Evolutionary conservation across 1,139 yeast genomes (phyloP), one percentile per base, ranked within the genome.

Genomic region (Pichia sp.): DNA sequence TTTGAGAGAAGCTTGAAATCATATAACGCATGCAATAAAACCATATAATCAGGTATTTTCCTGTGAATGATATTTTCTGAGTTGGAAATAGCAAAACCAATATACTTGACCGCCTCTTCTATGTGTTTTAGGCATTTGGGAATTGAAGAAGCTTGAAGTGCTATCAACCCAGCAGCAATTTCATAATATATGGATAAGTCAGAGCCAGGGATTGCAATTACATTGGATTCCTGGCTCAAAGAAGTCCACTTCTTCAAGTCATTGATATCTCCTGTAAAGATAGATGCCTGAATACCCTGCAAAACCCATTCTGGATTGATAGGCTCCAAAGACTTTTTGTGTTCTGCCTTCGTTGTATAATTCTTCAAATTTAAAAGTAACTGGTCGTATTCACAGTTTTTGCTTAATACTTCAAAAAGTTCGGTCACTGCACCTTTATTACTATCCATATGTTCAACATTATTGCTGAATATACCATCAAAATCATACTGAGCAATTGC

Each of bases 231-330:
- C 48, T 76, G 79, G n/a, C 79, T 63, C 26, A 64, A 60, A 7
- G 66, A 52, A 1, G 77, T 63, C 96, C 96, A 89, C 47, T 74
- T 72, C n/a, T 69, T 66, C 3, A 90, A 66, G 16, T 75, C 74
- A 0, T 66, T 63, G 49, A 79, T 63, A 47, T 81, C 77, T 0
- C 93, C 93, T 1, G 83, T 73, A 31, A 80, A 74, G 60, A 88
- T 80, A 0, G 96, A 80, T 0, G 96, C 86, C 55, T 85, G 87
- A 9, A 89, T 69, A 0, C 93, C 96, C 49, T 85, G 76, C 54
- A 78, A 71, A 1, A 84, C 71, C 83, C 87, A 82, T 16, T 79
- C 85, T 72, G 66, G 55, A 12, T 41, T 48, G 8, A 57, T 22
- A 19, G 26, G 31, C 7, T 18, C 36, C 19, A 2, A 16, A n/a